phyloP scores from a whole-genome alignment of 176 grass and related monocot species.

The Cymbopogon citratus region DNA sequence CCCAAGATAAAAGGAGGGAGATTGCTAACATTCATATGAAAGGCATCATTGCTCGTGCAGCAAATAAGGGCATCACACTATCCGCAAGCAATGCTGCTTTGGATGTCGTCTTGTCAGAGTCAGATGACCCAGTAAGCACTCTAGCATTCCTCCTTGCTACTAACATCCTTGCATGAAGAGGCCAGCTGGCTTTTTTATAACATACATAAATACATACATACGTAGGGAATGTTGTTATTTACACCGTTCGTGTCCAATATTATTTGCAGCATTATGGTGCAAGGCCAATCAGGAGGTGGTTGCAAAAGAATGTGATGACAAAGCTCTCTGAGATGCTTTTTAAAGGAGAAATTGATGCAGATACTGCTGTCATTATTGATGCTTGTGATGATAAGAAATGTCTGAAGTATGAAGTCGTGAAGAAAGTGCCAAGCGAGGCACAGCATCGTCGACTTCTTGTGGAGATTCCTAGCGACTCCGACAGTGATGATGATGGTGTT shows the following conservation, averaged over 20 bases:
- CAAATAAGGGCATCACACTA: slow-evolving; percentile 51
- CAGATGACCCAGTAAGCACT: slow-evolving; percentile 47
- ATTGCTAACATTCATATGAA: slow-evolving; percentile 55
- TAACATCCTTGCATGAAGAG: not conserved
- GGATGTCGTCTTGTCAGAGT: slow-evolving; percentile 55
- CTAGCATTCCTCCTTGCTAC: not conserved
- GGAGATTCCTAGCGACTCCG: not conserved
- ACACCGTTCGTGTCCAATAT: not conserved
- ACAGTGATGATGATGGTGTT: not conserved
- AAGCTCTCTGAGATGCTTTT: slow-evolving; percentile 44
- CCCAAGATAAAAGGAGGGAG: slow-evolving; percentile 31
- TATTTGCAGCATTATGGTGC: slow-evolving; percentile 29
- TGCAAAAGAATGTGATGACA: slow-evolving; percentile 55
- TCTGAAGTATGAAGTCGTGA: slow-evolving; percentile 16
- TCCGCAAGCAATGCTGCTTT: slow-evolving; percentile 48
- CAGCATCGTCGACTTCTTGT: not conserved
- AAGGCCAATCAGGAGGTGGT: slow-evolving; percentile 46
- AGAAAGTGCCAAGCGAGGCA: not conserved
- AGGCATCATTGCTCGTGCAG: slow-evolving; percentile 42
- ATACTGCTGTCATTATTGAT: slow-evolving; percentile 29
- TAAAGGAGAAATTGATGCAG: slow-evolving; percentile 26
- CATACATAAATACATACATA: not conserved
- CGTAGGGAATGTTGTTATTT: not conserved
- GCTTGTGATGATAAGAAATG: slow-evolving; percentile 11
- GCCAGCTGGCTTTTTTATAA: not conserved